Evolutionary conservation across 257 asterid species (phyloP).

Genomic region (Przewalskia tangutica): DNA sequence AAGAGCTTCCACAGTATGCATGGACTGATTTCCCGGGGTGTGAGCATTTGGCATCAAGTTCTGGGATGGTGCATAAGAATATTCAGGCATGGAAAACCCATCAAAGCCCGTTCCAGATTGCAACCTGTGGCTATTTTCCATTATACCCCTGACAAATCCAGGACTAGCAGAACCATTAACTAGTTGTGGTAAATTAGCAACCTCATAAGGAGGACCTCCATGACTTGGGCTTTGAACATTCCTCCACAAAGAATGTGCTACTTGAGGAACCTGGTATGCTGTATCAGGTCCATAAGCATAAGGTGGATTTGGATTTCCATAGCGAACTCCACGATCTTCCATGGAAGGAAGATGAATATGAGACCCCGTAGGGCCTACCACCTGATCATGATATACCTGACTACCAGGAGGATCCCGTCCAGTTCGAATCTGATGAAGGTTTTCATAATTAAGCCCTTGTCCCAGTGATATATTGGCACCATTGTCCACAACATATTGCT

Average conservation of each 20-base stretch:
- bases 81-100: constrained; percentile 42
- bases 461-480: constrained; percentile 43
- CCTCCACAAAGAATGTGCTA: constrained; percentile 60
- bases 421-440: constrained; percentile 41
- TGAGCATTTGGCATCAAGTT: constrained; percentile 28
- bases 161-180: constrained; percentile 49
- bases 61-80: constrained; percentile 33
- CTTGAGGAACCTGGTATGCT: constrained; percentile 52
- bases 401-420: constrained; percentile 45
- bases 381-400: constrained; percentile 60
- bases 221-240: constrained; percentile 53
- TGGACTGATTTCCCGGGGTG: constrained; percentile 32
- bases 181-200: constrained; percentile 41
- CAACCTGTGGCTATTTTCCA: constrained; percentile 49
- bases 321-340: constrained; percentile 60
- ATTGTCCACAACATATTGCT: constrained; percentile 45
- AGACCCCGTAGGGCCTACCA: constrained; percentile 34
- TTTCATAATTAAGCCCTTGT: constrained; percentile 58
- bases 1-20: constrained; percentile 22
- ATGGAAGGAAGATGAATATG: constrained; percentile 42
- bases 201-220: constrained; percentile 46
- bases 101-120: constrained; percentile 40
- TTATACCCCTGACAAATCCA: constrained; percentile 39
- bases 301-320: constrained; percentile 47
- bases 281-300: constrained; percentile 55